Conservation (phyloP, 441 rosid genomes). For the Euphorbia celastroides region DNA sequence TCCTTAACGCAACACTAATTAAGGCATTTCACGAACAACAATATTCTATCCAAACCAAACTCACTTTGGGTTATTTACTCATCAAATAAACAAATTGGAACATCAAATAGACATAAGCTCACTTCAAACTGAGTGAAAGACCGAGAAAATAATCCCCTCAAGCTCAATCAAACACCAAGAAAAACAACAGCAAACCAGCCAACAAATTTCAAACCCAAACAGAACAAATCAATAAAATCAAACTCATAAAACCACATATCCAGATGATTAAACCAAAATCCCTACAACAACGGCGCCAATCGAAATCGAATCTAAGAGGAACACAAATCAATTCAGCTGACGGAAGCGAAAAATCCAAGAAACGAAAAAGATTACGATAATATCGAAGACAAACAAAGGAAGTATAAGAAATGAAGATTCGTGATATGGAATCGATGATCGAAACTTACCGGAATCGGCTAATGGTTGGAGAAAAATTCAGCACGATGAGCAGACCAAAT, state of each 20-base stretch:
- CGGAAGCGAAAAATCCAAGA: neutral
- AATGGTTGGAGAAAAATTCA: constrained; percentile 25
- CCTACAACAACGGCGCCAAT: constrained; percentile 7
- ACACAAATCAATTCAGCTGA: constrained; percentile 16
- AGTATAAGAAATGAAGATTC: constrained; percentile 15
- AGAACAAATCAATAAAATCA: constrained; percentile 14
- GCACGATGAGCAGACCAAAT: constrained; percentile 26
- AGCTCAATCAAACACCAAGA: constrained; percentile 15
- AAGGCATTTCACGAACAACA: neutral
- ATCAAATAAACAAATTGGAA: constrained; percentile 13
- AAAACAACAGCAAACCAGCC: constrained; percentile 22
- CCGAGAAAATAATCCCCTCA: neutral
- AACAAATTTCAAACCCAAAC: constrained; percentile 12
- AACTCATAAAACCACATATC: constrained; percentile 22
- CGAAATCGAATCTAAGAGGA: constrained; percentile 20
- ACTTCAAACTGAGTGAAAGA: constrained; percentile 2
- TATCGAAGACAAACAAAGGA: constrained; percentile 18
- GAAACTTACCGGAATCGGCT: constrained; percentile 26
- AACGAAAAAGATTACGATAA: constrained; percentile 5
- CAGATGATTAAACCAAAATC: constrained; percentile 15
- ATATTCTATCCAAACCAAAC: constrained; percentile 7
- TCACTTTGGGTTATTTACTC: constrained; percentile 19
- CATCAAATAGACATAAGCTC: neutral
- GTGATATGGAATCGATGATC: constrained; percentile 24
- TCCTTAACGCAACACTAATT: constrained; percentile 13